Evolutionary conservation across 257 asterid species (phyloP), one percentile per base, ranked within the genome.

Genomic region (Lantana camara): DNA sequence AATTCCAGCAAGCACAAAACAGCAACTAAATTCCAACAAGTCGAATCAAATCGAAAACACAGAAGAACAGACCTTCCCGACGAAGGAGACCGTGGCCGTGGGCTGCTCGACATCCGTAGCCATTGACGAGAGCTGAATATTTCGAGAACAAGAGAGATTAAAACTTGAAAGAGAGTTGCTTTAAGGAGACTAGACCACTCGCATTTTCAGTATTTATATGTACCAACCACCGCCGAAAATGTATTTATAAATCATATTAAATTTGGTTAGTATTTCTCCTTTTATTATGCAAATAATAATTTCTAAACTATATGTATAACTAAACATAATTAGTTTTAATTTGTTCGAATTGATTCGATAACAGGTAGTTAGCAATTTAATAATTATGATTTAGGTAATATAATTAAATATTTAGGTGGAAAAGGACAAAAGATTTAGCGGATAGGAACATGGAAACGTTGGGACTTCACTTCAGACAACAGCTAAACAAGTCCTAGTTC

Each of bases 101-200:
- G 67, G 81, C 11, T 51, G 87, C 69, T 80, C 81, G 72, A 61
- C 60, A 54, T 70, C 78, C 45, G 85, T 67, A 47, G 75, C 66
- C 27, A 57, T 27, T 24, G 5, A 22, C 1, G 34, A 21, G 30
- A 4, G 16, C 30, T 20, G 24, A 16, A 46, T 7, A 5, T 57
- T 14, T 19, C 19, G 22, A 52, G 38, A 27, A 27, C n/a, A 4
- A 29, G 41, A 56, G 20, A 30, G 46, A 56, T 15, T 35, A 41
- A 10, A 16, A 4, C 24, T 23, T 23, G 58, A 52, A n/a, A 29
- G 40, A 9, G 58, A 10, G 13, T 24, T 53, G 41, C 41, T 53
- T 24, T 7, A 27, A 14, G 59, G 22, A 53, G 13, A n/a, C 21
- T n/a, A n/a, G n/a, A n/a, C 5, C 1, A 9, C 4, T 11, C n/a